Conservation (phyloP, 2,329 filamentous ascomycete genomes). For the Byssothecium circinans region DNA sequence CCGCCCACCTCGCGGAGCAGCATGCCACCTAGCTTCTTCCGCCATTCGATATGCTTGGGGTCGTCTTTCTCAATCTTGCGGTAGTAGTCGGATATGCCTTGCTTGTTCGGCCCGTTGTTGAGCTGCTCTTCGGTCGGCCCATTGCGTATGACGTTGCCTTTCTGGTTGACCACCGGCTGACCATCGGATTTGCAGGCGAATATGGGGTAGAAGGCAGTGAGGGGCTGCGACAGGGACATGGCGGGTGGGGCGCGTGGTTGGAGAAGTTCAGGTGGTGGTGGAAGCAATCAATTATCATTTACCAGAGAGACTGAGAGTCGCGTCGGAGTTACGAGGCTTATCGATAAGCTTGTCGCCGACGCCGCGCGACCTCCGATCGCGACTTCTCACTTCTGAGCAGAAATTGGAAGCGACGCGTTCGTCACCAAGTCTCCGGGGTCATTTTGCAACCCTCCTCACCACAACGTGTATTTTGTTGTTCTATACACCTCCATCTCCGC, state of each 20-base stretch:
- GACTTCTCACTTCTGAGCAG: too few species aligned
- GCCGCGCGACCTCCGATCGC: conserved; percentile 1
- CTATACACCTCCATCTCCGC: too few species aligned
- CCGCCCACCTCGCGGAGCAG: conserved; percentile 54
- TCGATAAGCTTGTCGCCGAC: conserved; percentile 7
- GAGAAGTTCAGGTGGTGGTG: neutral
- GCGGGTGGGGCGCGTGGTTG: conserved; percentile 1
- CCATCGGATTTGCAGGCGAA: conserved; percentile 54
- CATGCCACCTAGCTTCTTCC: conserved; percentile 62
- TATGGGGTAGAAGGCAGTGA: conserved; percentile 52
- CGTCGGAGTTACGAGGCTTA: conserved; percentile 9
- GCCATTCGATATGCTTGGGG: conserved; percentile 59
- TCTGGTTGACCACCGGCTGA: conserved; percentile 53
- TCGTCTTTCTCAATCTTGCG: conserved; percentile 54
- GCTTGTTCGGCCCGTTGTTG: conserved; percentile 54
- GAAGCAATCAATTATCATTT: too few species aligned
- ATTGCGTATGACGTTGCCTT: conserved; percentile 54
- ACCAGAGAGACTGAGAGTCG: too few species aligned
- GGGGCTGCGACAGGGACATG: conserved; percentile 40
- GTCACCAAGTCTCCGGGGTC: neutral
- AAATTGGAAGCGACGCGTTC: neutral
- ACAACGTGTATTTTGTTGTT: too few species aligned
- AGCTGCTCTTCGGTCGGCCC: conserved; percentile 56
- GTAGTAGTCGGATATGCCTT: conserved; percentile 60
- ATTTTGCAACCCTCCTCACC: too few species aligned